A percentile compares a stretch with the other conserved stretches of the same genome.
These are phyloP conservation scores for Seminavis robusta DNA, from an alignment of 108 stramenopile species.

Conservation along the genomic window DNA sequence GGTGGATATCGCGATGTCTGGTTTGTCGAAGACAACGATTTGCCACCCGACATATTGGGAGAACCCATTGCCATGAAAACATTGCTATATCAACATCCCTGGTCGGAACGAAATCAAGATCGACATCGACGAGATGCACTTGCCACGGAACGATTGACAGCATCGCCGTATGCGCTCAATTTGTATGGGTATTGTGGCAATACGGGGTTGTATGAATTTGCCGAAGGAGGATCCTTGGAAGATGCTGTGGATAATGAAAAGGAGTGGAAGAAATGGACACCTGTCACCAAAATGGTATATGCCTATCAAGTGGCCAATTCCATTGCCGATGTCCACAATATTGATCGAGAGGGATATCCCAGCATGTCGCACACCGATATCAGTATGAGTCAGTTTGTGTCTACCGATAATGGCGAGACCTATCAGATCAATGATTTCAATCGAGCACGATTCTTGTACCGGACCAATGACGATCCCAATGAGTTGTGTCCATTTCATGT, in stretches of 20 bases:
- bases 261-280: slow-evolving; percentile 11
- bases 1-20: slow-evolving; percentile 73
- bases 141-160: slow-evolving; percentile 64
- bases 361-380: slow-evolving; percentile 63
- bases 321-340: slow-evolving; percentile 33
- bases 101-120: slow-evolving; percentile 45
- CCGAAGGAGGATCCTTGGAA: slow-evolving; percentile 36
- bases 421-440: slow-evolving; percentile 70
- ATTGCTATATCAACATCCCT: slow-evolving; percentile 45
- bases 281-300: slow-evolving; percentile 8
- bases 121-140: slow-evolving; percentile 63
- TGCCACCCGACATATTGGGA: no score
- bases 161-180: slow-evolving; percentile 52
- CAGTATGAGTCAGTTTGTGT: slow-evolving; percentile 36
- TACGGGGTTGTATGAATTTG: slow-evolving; percentile 54
- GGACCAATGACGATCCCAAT: slow-evolving; percentile 24
- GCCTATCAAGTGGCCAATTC: slow-evolving; percentile 31
- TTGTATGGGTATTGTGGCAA: slow-evolving; percentile 70
- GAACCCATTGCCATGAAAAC: no score
- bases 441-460: slow-evolving; percentile 49
- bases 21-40: slow-evolving; percentile 21
- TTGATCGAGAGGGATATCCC: slow-evolving; percentile 24
- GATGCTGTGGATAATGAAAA: not conserved
- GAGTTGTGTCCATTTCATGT: slow-evolving; percentile 30
- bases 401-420: slow-evolving; percentile 15